These are phyloP conservation scores for Xylaria sp. DNA, from an alignment of 2,329 filamentous ascomycete species.

Conservation along the genomic window DNA sequence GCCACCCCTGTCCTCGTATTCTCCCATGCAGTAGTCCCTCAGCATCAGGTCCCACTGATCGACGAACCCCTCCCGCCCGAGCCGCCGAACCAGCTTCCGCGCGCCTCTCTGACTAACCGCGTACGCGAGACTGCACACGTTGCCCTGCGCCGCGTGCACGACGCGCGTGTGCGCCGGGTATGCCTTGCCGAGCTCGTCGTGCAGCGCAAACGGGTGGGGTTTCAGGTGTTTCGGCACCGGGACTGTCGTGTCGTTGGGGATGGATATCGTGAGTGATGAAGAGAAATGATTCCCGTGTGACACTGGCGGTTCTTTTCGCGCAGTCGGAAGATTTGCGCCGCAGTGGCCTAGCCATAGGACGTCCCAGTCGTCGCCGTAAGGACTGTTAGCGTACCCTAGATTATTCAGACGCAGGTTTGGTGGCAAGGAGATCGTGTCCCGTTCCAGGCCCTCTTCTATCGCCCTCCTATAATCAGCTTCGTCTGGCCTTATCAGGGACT, in stretches of 20 bases:
- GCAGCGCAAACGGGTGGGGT: slow-evolving; percentile 42
- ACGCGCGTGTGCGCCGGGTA: slow-evolving; percentile 51
- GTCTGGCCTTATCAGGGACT: neutral
- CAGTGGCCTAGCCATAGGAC: slow-evolving; percentile 46
- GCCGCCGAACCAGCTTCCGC: slow-evolving; percentile 49
- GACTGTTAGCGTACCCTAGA: neutral
- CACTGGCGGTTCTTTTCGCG: neutral
- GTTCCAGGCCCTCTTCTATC: neutral
- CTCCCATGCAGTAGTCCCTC: slow-evolving; percentile 43
- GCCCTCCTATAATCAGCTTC: neutral
- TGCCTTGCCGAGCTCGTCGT: slow-evolving; percentile 37
- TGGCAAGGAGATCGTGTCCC: slow-evolving; percentile 17
- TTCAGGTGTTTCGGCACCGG: slow-evolving; percentile 43
- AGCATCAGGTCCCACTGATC: slow-evolving; percentile 46
- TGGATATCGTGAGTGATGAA: slow-evolving; percentile 29
- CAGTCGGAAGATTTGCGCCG: slow-evolving; percentile 39
- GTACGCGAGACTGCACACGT: slow-evolving; percentile 52
- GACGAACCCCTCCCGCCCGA: slow-evolving; percentile 42
- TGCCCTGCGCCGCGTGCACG: slow-evolving; percentile 48
- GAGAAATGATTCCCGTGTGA: neutral
- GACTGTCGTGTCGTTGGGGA: slow-evolving; percentile 38
- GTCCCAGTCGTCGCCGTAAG: slow-evolving; percentile 43
- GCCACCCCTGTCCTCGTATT: slow-evolving; percentile 1
- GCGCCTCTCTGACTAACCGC: slow-evolving; percentile 52
- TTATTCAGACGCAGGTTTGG: neutral